These are phyloP conservation scores for Punica granatum DNA, from an alignment of 345 rosid genomes.

Conservation along the genomic window DNA sequence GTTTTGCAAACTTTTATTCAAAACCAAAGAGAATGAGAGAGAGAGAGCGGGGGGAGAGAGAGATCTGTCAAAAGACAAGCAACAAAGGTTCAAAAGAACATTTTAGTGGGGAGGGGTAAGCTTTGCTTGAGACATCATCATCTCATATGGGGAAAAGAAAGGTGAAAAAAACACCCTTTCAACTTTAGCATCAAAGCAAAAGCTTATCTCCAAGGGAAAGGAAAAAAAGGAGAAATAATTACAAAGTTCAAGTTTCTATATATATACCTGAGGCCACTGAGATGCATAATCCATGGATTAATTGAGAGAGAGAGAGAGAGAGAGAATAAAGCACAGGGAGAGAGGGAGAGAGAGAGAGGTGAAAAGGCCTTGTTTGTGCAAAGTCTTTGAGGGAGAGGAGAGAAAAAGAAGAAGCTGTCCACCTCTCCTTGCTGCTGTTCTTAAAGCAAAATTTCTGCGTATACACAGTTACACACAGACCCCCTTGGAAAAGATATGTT, in stretches of 20 bases:
- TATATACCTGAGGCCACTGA: conserved; percentile 38
- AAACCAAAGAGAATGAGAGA: conserved; percentile 10
- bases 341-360: background rate
- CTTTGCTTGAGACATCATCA: conserved; percentile 8
- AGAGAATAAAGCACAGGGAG: background rate
- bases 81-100: conserved; percentile 8
- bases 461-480: no score
- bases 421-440: conserved; percentile 5
- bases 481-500: no score
- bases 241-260: conserved; percentile 10
- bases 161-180: conserved; percentile 11
- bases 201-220: conserved; percentile 3
- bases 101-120: conserved; percentile 3
- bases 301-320: background rate
- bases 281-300: conserved; percentile 11
- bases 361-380: background rate
- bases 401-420: conserved; percentile 6
- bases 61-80: conserved; percentile 12
- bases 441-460: background rate
- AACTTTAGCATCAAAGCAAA: conserved; percentile 15
- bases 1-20: conserved; percentile 12
- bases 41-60: conserved; percentile 1
- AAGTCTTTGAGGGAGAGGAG: conserved; percentile 26
- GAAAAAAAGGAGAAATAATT: conserved; percentile 6
- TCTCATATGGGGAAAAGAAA: conserved; percentile 12